Base-by-base conservation (phyloP, 169 alveolate genomes). In the Babesia bigemina region DNA sequence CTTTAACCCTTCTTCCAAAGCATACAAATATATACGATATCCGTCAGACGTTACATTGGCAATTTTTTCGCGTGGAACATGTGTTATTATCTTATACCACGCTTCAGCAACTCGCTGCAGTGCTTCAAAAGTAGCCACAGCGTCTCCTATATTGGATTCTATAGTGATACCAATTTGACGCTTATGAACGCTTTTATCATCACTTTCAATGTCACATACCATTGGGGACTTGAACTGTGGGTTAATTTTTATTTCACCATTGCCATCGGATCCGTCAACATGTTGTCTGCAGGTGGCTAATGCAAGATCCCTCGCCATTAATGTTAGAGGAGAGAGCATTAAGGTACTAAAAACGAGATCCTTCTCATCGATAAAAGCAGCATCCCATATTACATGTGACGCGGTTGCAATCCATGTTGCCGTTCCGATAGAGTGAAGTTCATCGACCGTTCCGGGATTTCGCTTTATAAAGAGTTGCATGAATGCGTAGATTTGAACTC, bases 341-440 rank as follows among this genome's bases (percentile, higher is more conserved):
- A 67, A 14, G 7, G 76, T 67, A 56, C 36, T 55, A 10, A 52
- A 19, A 6, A 67, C 76, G 6, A 67, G 33, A 19, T 29, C 65
- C 48, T 67, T 67, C 10, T 63, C 66, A 10, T 67, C 65, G 26
- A 0, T 52, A 33, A 67, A 67, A 8, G 6, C 42, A 14, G 29
- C 13, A n/a, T 26, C 33, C 11, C 55, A 17, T 10, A 67, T 29
- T 7, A 9, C 2, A 2, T 13, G 17, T 21, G 81, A 29, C 61
- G 59, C 17, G 4, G 59, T 29, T 14, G 62, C 28, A 12, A 58
- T 36, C 81, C 81, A 71, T 48, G 71, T 33, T 44, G 61, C 73
- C 1, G 42, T 47, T 1, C 72, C 81, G 13, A 58, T 39, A 16
- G 70, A 19, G 12, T 33, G 42, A 44, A 71, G 71, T 6, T 71